Base-by-base conservation (phyloP, 2,329 filamentous ascomycete species). In the Colletotrichum coccodes region DNA sequence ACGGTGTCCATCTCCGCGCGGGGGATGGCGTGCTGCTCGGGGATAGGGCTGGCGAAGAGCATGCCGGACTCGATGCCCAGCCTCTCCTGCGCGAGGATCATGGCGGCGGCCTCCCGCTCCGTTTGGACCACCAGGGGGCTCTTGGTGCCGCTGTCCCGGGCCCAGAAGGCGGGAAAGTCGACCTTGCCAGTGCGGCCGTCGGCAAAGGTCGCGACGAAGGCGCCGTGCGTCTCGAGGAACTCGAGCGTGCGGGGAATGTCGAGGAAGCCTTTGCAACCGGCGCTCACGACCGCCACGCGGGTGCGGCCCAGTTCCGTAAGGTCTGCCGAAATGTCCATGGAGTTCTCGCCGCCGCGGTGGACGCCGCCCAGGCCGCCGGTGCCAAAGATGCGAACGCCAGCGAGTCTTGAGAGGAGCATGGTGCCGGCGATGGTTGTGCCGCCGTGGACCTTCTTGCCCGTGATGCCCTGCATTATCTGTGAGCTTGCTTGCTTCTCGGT, bases 321-420 rank as follows among this genome's bases (percentile, higher is more conserved):
- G 80, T 99, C 96, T 46, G 96, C 95, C 70, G 95, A 98, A 71
- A 99, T 89, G 78, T 99, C 96, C 90, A 98, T 92, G 8, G 92
- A 93, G 72, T 87, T 87, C 78, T 98, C 92, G 54, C 91, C 96
- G 61, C 94, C 95, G 50, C 95, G 90, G 79, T 99, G 96, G 28
- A 99, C 96, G 68, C 96, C 96, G 64, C 96, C 95, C 5, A 99
- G 89, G 14, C 96, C 96, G 52, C 96, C 96, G 6, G 96, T 99
- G 30, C 94, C 96, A 80, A 99, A 98, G 57, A 99, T 89, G 72
- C 91, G 92, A 77, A 99, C 97, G 11, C 95, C 95, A 32, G 94
- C 95, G 68, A 95, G 84, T 71, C 93, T 87, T 50, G 96, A 94
- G 34, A 99, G 88, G 42, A 98, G 80, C 93, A 97, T 98, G 3